Percentiles rank a stretch among this genome's conserved stretches.
phyloP scores from a whole-genome alignment of 2,329 filamentous ascomycete genomes.

The Raffaelea deltoideospora region DNA sequence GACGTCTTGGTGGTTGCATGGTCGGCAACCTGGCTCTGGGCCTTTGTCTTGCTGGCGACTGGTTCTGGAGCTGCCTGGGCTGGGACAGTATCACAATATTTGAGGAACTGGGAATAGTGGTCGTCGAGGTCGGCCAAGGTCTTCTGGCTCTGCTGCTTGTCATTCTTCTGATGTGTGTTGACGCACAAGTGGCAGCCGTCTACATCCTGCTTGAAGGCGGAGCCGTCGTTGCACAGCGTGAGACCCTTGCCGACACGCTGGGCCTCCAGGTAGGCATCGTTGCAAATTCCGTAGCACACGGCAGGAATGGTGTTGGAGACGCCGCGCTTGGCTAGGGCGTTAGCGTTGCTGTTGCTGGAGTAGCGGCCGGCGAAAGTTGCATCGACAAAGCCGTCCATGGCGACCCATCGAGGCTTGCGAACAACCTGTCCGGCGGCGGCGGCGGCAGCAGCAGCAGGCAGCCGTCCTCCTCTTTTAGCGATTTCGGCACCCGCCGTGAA shows the following conservation, averaged over 20 bases:
- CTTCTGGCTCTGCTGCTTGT: conserved; percentile 13
- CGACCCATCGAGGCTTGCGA: neutral
- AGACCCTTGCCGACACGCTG: conserved; percentile 29
- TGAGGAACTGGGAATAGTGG: conserved; percentile 27
- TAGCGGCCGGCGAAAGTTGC: conserved; percentile 7
- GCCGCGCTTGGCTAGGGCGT: too few species aligned
- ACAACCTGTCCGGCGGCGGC: neutral
- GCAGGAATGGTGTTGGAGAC: conserved; percentile 24
- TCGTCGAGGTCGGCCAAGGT: conserved; percentile 19
- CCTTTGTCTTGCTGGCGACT: too few species aligned
- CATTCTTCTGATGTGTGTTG: conserved; percentile 10
- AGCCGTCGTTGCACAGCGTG: conserved; percentile 26
- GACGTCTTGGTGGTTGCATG: conserved; percentile 3
- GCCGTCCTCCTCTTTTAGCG: conserved; percentile 7
- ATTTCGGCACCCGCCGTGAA: too few species aligned
- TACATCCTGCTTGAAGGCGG: conserved; percentile 24
- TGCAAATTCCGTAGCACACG: conserved; percentile 37
- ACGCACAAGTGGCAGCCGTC: conserved; percentile 28
- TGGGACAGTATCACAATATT: conserved; percentile 23
- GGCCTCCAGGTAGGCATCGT: conserved; percentile 30
- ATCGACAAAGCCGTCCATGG: neutral
- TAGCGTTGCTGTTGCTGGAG: too few species aligned
- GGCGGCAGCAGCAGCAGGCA: neutral
- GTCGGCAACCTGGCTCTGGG: conserved; percentile 1
- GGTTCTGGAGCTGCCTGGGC: too few species aligned